Evolutionary conservation across 176 grass and related monocot species (phyloP).

Genomic region (Aegilops speltoides): DNA sequence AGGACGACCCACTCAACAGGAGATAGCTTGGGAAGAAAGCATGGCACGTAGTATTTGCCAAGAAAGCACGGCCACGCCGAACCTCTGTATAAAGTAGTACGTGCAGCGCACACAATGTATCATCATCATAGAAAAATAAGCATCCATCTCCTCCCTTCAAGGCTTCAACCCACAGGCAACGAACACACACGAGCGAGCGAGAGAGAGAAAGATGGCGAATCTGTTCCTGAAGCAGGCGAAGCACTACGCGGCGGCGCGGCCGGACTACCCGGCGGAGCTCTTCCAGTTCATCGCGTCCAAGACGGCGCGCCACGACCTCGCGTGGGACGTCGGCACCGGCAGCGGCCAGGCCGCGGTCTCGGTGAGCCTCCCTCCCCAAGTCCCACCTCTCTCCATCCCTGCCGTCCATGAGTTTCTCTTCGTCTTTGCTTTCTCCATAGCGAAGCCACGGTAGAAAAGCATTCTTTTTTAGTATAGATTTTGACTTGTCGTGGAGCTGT

Average conservation of each 20-base stretch:
- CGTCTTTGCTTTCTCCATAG: neutral
- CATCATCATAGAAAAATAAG: constrained; percentile 3
- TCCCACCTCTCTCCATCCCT: neutral
- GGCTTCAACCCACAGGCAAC: neutral
- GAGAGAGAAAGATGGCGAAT: constrained; percentile 46
- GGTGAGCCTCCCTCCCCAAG: constrained; percentile 1
- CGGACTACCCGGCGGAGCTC: constrained; percentile 71
- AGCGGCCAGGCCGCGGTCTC: constrained; percentile 74
- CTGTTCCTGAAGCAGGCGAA: constrained; percentile 86
- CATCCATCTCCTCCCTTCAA: neutral
- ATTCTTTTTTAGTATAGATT: too few species aligned
- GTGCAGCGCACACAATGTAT: neutral
- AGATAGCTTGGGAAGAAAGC: neutral
- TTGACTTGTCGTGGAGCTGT: too few species aligned
- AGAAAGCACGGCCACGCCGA: neutral
- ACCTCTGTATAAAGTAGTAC: neutral
- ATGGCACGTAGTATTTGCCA: neutral
- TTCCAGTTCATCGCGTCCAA: constrained; percentile 80
- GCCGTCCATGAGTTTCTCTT: neutral
- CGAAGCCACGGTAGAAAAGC: too few species aligned
- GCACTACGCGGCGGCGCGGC: constrained; percentile 68
- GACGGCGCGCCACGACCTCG: constrained; percentile 53
- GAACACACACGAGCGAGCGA: neutral
- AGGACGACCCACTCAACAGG: too few species aligned
- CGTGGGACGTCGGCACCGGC: constrained; percentile 94